phyloP scores from a whole-genome alignment of 805 yeast species.

The Candida quercuum region DNA sequence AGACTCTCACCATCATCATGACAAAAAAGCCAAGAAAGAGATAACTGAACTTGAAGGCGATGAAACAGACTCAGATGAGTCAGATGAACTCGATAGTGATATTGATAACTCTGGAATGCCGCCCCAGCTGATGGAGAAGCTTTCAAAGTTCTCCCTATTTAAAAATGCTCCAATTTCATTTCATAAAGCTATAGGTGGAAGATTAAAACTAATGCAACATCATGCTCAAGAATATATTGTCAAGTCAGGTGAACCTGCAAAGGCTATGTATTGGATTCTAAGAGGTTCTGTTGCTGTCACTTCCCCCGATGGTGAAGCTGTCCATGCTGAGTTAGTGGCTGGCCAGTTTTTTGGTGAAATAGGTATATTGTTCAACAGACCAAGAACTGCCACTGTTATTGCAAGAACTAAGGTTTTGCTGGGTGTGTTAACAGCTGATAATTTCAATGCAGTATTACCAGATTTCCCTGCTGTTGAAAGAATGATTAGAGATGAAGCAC shows the following conservation, averaged over 20 bases:
- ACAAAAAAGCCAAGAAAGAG: too few relatives aligned
- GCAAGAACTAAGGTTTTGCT: slow-evolving; percentile 61
- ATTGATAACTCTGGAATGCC: slow-evolving; percentile 31
- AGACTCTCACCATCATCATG: too few relatives aligned
- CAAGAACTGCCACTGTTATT: slow-evolving; percentile 75
- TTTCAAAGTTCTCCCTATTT: slow-evolving; percentile 60
- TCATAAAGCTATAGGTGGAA: slow-evolving; percentile 51
- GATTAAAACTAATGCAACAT: slow-evolving; percentile 52
- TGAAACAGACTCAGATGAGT: slow-evolving; percentile 5
- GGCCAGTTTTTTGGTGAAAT: slow-evolving; percentile 79
- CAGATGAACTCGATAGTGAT: background rate
- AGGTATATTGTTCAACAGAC: slow-evolving; percentile 69
- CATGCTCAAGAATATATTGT: slow-evolving; percentile 68
- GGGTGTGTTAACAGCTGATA: slow-evolving; percentile 64
- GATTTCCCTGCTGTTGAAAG: slow-evolving; percentile 63
- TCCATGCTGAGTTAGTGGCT: slow-evolving; percentile 61
- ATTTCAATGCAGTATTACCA: slow-evolving; percentile 52
- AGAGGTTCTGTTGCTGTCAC: slow-evolving; percentile 75
- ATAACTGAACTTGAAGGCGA: background rate
- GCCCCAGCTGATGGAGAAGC: slow-evolving; percentile 45
- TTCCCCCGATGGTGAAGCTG: slow-evolving; percentile 70
- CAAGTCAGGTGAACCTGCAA: slow-evolving; percentile 66
- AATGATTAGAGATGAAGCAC: slow-evolving; percentile 72
- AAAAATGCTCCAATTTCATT: slow-evolving; percentile 62
- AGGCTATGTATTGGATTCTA: slow-evolving; percentile 75